Evolutionary conservation across 2,329 filamentous ascomycete genomes (phyloP).

Genomic region (Ophiostoma ulmi): DNA sequence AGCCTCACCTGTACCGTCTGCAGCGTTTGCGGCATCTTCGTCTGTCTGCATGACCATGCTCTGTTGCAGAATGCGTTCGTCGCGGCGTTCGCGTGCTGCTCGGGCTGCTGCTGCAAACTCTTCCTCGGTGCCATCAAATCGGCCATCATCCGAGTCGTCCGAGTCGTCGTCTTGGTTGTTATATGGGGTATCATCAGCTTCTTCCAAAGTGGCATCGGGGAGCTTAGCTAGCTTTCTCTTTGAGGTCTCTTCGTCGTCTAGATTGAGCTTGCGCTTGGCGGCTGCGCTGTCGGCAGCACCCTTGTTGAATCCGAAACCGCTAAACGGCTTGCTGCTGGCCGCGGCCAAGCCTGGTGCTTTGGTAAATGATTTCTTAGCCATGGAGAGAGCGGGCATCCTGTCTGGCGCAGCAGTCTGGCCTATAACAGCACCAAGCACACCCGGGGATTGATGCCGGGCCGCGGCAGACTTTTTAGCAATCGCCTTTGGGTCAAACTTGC

Average conservation of each 20-base stretch:
- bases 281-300: slow-evolving; percentile 61
- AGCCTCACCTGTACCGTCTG: slow-evolving; percentile 22
- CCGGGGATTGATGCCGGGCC: slow-evolving; percentile 51
- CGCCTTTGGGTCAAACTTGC: slow-evolving; percentile 82
- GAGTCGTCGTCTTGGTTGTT: slow-evolving; percentile 61
- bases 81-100: slow-evolving; percentile 78
- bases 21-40: slow-evolving; percentile 22
- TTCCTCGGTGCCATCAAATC: slow-evolving; percentile 78
- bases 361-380: slow-evolving; percentile 6
- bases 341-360: slow-evolving; percentile 21
- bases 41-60: slow-evolving; percentile 45
- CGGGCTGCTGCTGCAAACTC: slow-evolving; percentile 80
- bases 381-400: not conserved
- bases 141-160: slow-evolving; percentile 68
- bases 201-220: slow-evolving; percentile 66
- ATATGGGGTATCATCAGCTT: slow-evolving; percentile 55
- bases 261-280: slow-evolving; percentile 68
- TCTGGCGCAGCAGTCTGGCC: slow-evolving; percentile 28
- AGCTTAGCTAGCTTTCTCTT: slow-evolving; percentile 88
- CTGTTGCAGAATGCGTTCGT: slow-evolving; percentile 56
- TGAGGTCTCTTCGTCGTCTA: slow-evolving; percentile 82
- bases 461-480: slow-evolving; percentile 74
- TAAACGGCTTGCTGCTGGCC: slow-evolving; percentile 57
- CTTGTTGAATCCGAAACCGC: slow-evolving; percentile 68
- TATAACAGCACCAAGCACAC: slow-evolving; percentile 46